Conservation (phyloP, 306 rosid genomes). For the Rubus idaeus region DNA sequence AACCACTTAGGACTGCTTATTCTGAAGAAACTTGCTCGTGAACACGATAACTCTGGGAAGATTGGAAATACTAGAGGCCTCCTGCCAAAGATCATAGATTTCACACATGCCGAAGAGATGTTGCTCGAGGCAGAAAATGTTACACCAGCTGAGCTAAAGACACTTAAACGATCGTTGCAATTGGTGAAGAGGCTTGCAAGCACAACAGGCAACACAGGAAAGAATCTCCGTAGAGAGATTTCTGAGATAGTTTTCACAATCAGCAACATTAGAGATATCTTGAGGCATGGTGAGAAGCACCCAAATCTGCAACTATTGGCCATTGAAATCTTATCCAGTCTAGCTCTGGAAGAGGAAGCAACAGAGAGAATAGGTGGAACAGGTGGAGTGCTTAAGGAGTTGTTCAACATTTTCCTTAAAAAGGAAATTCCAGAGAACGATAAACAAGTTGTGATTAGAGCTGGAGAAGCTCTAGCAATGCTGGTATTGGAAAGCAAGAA, state of each 20-base stretch:
- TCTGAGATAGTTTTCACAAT: constrained; percentile 83
- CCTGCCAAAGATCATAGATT: constrained; percentile 77
- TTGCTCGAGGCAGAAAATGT: constrained; percentile 52
- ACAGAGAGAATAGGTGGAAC: constrained; percentile 83
- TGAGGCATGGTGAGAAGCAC: constrained; percentile 66
- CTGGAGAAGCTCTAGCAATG: constrained; percentile 96
- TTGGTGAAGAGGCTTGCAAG: constrained; percentile 82
- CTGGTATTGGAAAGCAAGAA: constrained; percentile 74
- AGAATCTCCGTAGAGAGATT: constrained; percentile 66
- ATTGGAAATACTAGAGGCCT: constrained; percentile 91
- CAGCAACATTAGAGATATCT: constrained; percentile 77
- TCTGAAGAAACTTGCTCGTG: constrained; percentile 78
- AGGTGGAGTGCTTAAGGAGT: constrained; percentile 75
- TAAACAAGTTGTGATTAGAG: constrained; percentile 45
- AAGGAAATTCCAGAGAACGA: constrained; percentile 37
- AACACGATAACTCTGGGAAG: constrained; percentile 90
- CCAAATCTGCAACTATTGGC: constrained; percentile 71
- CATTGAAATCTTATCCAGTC: constrained; percentile 73
- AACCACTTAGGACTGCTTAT: constrained; percentile 78
- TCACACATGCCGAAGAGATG: constrained; percentile 68
- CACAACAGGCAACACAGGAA: constrained; percentile 76
- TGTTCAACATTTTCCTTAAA: constrained; percentile 66
- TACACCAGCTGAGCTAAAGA: constrained; percentile 52
- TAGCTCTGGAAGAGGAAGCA: constrained; percentile 82
- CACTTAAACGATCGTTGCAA: constrained; percentile 74